Base-by-base conservation (phyloP, 176 grass and related monocot species). In the Raddia guianensis region DNA sequence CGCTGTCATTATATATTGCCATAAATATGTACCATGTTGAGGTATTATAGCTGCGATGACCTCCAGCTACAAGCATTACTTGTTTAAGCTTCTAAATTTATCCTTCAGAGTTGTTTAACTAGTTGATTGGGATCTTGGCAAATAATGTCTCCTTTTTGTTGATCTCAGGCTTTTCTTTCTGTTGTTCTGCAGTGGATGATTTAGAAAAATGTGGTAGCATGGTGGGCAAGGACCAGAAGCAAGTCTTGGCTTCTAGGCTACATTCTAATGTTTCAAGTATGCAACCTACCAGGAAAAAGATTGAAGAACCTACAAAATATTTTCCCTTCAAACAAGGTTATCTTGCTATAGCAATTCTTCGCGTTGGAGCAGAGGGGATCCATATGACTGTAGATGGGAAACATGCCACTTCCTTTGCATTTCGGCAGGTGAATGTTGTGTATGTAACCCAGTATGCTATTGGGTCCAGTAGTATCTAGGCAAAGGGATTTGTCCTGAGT, bases 381-480 rank as follows among this genome's bases (percentile, higher is more conserved):
- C 93, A 99, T 87, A 96, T 99, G 91, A 99, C 93, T 40, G 91
- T 99, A 78, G 97, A 99, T 44, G 97, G 97, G 75, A 99, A 93
- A 69, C 97, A 99, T 88, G 71, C 91, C 65, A 96, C 91, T 72
- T 99, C 97, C 7, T 99, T 99, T 85, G 86, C 93, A 54, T 96
- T 89, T 83, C 89, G 93, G 57, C 85, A 95, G 91, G 97, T 95
- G 88, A 70, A 72, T 74, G 15, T 52, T 65, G 7, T 82, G 48
- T 85, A 74, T 54, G 3, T 46, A 65, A 51, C 76, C 42, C 2
- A 34, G 11, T 34, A 27, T 69, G 33, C 4, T 33, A 35, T 71
- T 79, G 32, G 34, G 7, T 82, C 27, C 21, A 7, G 16, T 37
- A 84, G 35, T 73, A 12, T 80, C 7, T 61, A 52, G 34, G 21